Evolutionary conservation across 345 rosid genomes (phyloP).

Genomic region (Murraya paniculata): DNA sequence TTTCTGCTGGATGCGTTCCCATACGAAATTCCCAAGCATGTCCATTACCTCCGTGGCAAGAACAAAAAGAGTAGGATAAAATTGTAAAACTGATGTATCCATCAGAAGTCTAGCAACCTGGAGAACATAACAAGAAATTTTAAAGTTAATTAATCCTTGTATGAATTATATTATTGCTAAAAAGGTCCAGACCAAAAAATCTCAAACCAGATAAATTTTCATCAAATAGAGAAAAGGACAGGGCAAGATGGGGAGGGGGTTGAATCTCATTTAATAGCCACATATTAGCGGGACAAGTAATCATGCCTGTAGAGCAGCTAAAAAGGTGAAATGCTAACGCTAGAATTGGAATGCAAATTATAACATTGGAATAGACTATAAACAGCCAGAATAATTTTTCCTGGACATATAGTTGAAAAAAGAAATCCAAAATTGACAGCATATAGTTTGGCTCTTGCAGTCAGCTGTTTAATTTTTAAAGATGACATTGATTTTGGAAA

Average conservation of each 20-base stretch:
- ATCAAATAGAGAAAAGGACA: neutral
- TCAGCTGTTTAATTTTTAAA: slow-evolving; percentile 8
- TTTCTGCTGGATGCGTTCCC: slow-evolving; percentile 83
- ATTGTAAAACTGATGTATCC: slow-evolving; percentile 84
- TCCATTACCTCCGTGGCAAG: slow-evolving; percentile 79
- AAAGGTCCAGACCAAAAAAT: neutral
- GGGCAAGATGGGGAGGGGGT: too few species aligned
- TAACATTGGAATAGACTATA: neutral
- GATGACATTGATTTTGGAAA: neutral
- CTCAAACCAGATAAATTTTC: slow-evolving; percentile 4
- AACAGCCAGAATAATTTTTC: slow-evolving; percentile 1
- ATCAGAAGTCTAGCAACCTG: slow-evolving; percentile 89
- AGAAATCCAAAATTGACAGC: slow-evolving; percentile 8
- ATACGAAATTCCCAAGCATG: slow-evolving; percentile 89
- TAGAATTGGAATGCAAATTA: neutral
- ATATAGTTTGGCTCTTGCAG: neutral
- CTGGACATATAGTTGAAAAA: neutral
- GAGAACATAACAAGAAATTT: slow-evolving; percentile 22
- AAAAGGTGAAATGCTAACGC: neutral
- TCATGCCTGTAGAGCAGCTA: too few species aligned
- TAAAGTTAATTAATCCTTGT: neutral
- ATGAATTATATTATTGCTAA: neutral
- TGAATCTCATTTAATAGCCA: neutral
- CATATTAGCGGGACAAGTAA: neutral
- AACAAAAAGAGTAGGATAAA: slow-evolving; percentile 91